phyloP scores from a whole-genome alignment of 2,329 filamentous ascomycete species.

The Calonectria pseudoturangicola region DNA sequence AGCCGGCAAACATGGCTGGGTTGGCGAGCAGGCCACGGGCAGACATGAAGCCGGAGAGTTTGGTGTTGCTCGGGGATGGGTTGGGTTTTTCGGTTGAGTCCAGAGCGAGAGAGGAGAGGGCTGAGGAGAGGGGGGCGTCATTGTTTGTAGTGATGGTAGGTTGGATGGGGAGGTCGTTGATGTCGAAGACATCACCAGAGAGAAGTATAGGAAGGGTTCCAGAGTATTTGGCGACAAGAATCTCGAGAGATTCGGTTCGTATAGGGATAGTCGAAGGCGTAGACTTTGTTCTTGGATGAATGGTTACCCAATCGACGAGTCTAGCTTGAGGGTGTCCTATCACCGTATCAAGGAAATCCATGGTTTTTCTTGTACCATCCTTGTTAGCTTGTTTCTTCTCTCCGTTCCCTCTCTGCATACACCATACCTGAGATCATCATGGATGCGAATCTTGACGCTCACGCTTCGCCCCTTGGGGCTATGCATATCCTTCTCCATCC shows the following conservation, averaged over 20 bases:
- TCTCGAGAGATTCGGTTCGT: constrained; percentile 75
- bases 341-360: constrained; percentile 79
- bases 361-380: constrained; percentile 65
- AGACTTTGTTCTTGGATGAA: constrained; percentile 78
- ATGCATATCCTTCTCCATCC: constrained; percentile 64
- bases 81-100: constrained; percentile 44
- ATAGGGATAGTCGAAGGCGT: constrained; percentile 79
- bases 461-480: constrained; percentile 72
- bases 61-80: constrained; percentile 64
- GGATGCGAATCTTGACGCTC: constrained; percentile 82
- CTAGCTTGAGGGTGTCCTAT: constrained; percentile 70
- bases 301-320: constrained; percentile 80
- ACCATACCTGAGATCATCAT: constrained; percentile 74
- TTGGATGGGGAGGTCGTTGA: constrained; percentile 68
- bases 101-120: constrained; percentile 57
- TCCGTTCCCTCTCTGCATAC: not conserved
- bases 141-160: constrained; percentile 54
- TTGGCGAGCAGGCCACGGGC: constrained; percentile 81
- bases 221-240: constrained; percentile 72
- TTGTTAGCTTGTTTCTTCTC: not conserved
- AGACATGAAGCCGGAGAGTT: constrained; percentile 80
- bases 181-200: constrained; percentile 81
- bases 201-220: constrained; percentile 77
- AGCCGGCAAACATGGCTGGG: constrained; percentile 78
- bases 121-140: constrained; percentile 39